phyloP scores from a whole-genome alignment of 441 rosid species.

The Capsella rubella region DNA sequence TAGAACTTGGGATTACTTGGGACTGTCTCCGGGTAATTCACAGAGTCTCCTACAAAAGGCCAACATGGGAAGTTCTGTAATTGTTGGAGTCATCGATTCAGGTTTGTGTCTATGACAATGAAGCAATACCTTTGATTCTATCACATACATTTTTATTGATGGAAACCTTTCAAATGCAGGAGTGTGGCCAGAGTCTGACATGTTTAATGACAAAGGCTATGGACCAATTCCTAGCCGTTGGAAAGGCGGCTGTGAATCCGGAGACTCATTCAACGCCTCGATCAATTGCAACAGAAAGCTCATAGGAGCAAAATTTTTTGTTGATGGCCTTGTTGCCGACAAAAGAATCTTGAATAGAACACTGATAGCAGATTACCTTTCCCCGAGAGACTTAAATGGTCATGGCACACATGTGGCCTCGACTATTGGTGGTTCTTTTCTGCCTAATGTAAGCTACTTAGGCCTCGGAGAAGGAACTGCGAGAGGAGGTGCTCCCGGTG shows the following conservation, averaged over 20 bases:
- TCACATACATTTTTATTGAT: background rate
- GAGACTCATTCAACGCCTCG: slow-evolving; percentile 20
- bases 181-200: slow-evolving; percentile 69
- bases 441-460: slow-evolving; percentile 49
- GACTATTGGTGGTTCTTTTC: slow-evolving; percentile 59
- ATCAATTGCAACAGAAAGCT: slow-evolving; percentile 45
- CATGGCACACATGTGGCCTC: slow-evolving; percentile 69
- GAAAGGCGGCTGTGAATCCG: slow-evolving; percentile 67
- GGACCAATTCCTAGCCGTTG: slow-evolving; percentile 59
- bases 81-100: slow-evolving; percentile 22
- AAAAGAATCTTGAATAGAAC: too few relatives aligned
- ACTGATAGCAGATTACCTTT: slow-evolving; percentile 61
- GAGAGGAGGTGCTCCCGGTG: slow-evolving; percentile 66
- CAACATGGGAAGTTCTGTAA: background rate
- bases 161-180: slow-evolving; percentile 44
- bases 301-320: slow-evolving; percentile 53
- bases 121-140: background rate
- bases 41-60: background rate
- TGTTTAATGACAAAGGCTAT: slow-evolving; percentile 57
- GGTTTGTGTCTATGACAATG: background rate
- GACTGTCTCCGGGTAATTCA: slow-evolving; percentile 3
- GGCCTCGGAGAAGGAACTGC: slow-evolving; percentile 54
- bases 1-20: slow-evolving; percentile 27
- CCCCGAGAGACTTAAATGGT: slow-evolving; percentile 57
- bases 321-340: too few relatives aligned